phyloP scores from a whole-genome alignment of 2,329 filamentous ascomycete genomes.

The Pyricularia pennisetigena region DNA sequence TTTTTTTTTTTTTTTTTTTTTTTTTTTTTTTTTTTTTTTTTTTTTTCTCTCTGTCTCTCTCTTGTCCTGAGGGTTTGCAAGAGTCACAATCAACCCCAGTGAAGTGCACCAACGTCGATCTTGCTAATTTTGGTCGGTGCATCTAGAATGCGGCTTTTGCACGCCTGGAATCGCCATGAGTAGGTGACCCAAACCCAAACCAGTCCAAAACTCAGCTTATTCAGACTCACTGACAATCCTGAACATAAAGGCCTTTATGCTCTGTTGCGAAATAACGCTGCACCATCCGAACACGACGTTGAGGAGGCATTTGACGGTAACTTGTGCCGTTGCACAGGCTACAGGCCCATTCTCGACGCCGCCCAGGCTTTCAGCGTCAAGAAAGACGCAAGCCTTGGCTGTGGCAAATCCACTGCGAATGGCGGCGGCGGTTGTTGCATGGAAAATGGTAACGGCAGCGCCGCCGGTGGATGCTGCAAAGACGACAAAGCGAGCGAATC shows the following conservation, averaged over 20 bases:
- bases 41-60: no score
- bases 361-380: conserved; percentile 72
- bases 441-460: conserved; percentile 44
- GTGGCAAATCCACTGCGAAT: conserved; percentile 38
- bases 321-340: conserved; percentile 89
- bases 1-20: not conserved
- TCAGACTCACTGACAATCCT: not conserved
- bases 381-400: conserved; percentile 29
- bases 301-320: conserved; percentile 98
- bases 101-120: conserved; percentile 52
- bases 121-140: not conserved
- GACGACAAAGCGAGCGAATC: conserved; percentile 35
- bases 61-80: no score
- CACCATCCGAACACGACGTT: conserved; percentile 70
- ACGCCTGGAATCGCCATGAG: conserved; percentile 98
- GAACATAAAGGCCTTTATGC: conserved; percentile 56
- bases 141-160: conserved; percentile 78
- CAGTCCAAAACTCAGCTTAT: not conserved
- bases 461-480: conserved; percentile 66
- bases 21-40: not conserved
- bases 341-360: conserved; percentile 86
- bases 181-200: not conserved
- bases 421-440: conserved; percentile 59
- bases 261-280: conserved; percentile 72
- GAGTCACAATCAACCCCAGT: not conserved